phyloP scores from a whole-genome alignment of 164 flowering plant genomes.

The Euptelea pleiosperma region DNA sequence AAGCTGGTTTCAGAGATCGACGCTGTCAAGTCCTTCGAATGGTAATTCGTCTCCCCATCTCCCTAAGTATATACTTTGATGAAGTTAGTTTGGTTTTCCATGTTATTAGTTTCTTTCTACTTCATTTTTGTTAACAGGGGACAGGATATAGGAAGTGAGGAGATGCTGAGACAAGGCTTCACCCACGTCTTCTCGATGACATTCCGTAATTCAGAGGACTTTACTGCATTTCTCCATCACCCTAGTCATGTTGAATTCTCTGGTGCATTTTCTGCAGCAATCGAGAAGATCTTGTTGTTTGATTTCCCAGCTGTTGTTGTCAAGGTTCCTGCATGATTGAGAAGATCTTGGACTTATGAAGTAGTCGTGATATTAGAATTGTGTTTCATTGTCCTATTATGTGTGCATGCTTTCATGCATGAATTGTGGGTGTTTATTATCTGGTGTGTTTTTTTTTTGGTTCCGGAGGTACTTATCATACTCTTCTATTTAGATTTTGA shows the following conservation, averaged over 20 bases:
- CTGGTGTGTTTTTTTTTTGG: too few relatives aligned
- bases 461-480: too few relatives aligned
- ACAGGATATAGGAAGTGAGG: slow-evolving; percentile 55
- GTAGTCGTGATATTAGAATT: too few relatives aligned
- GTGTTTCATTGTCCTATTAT: too few relatives aligned
- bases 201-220: slow-evolving; percentile 63
- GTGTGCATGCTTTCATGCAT: neutral
- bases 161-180: slow-evolving; percentile 70
- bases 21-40: slow-evolving; percentile 68
- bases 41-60: slow-evolving; percentile 35
- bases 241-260: slow-evolving; percentile 67
- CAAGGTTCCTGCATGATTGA: slow-evolving; percentile 38
- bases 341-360: neutral
- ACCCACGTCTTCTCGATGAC: slow-evolving; percentile 68
- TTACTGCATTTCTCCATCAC: slow-evolving; percentile 38
- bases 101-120: neutral
- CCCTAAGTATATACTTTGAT: too few relatives aligned
- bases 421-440: too few relatives aligned
- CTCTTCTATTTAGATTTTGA: too few relatives aligned
- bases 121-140: slow-evolving; percentile 51
- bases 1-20: slow-evolving; percentile 59
- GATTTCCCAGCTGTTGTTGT: slow-evolving; percentile 54
- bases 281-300: slow-evolving; percentile 68
- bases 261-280: slow-evolving; percentile 45
- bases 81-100: too few relatives aligned